Conservation (phyloP, 1,284 basidiomycete species). For the Heterobasidion parviporum region DNA sequence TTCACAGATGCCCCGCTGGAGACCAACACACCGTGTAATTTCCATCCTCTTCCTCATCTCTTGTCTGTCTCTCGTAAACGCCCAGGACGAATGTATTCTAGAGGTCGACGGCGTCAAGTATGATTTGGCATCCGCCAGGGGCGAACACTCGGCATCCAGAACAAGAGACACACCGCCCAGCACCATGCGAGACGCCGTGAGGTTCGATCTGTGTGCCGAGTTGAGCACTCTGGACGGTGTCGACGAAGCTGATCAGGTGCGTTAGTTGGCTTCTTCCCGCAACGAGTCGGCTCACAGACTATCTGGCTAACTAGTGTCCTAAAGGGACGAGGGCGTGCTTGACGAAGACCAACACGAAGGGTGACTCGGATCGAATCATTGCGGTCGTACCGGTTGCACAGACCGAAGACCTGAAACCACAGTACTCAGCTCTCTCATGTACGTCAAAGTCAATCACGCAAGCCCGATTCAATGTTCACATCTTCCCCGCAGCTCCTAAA, state of each 20-base stretch:
- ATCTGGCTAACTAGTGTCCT: conserved; percentile 42
- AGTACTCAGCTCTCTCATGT: conserved; percentile 36
- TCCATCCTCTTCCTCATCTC: conserved; percentile 24
- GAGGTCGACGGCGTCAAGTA: conserved; percentile 39
- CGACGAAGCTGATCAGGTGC: conserved; percentile 59
- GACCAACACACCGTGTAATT: conserved; percentile 8
- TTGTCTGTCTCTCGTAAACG: conserved; percentile 18
- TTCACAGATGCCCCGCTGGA: conserved; percentile 19
- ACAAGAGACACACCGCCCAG: conserved; percentile 31
- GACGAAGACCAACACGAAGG: conserved; percentile 56
- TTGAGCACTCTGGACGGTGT: conserved; percentile 39
- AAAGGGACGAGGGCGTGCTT: conserved; percentile 63
- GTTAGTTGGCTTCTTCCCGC: conserved; percentile 12
- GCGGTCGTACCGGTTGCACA: conserved; percentile 61
- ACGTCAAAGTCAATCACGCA: conserved; percentile 6
- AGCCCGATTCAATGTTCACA: conserved; percentile 5
- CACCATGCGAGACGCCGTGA: conserved; percentile 25
- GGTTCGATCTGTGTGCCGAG: conserved; percentile 48
- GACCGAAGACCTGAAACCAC: conserved; percentile 31
- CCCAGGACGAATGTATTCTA: conserved; percentile 39
- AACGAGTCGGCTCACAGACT: background rate
- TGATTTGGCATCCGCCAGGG: conserved; percentile 48
- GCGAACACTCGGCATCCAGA: conserved; percentile 35
- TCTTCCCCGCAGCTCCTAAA: conserved; percentile 31
- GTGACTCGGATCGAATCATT: conserved; percentile 45